Evolutionary conservation across 164 flowering plant species (phyloP).

Genomic region (Vitis labrusca): DNA sequence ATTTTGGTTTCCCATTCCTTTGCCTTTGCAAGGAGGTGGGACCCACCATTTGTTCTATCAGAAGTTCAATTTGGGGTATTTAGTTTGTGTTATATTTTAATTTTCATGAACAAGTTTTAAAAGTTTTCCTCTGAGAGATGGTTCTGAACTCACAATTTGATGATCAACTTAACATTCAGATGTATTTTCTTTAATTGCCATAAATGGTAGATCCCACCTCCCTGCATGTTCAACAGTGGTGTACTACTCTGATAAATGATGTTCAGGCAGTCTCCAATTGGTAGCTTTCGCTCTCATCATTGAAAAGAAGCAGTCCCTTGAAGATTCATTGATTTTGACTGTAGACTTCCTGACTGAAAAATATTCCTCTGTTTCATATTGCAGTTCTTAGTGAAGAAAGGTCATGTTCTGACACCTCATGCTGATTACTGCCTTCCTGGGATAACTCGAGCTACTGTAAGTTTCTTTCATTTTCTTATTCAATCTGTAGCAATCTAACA

Average conservation of each 20-base stretch:
- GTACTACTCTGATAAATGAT: neutral
- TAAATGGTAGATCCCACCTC: neutral
- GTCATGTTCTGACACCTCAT: constrained; percentile 85
- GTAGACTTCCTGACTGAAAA: constrained; percentile 4
- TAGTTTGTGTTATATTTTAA: too few relatives aligned
- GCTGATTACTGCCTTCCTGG: constrained; percentile 98
- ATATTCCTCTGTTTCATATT: constrained; percentile 11
- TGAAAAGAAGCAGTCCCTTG: neutral
- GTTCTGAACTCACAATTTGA: neutral
- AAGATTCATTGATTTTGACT: neutral
- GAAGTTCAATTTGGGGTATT: too few relatives aligned
- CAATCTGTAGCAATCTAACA: too few relatives aligned
- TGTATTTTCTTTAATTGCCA: neutral
- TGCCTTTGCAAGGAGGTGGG: neutral
- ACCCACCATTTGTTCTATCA: neutral
- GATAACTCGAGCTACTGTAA: constrained; percentile 90
- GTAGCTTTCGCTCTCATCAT: neutral
- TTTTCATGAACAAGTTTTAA: neutral
- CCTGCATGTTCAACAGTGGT: neutral
- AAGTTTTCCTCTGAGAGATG: neutral
- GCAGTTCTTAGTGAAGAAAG: constrained; percentile 96
- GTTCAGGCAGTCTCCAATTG: neutral
- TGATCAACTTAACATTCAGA: neutral
- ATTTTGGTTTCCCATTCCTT: neutral
- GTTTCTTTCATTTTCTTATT: constrained; percentile 18